Evolutionary conservation across 2,329 filamentous ascomycete genomes (phyloP), one percentile per base, ranked within the genome.

Genomic region (Aspergillus niger): DNA sequence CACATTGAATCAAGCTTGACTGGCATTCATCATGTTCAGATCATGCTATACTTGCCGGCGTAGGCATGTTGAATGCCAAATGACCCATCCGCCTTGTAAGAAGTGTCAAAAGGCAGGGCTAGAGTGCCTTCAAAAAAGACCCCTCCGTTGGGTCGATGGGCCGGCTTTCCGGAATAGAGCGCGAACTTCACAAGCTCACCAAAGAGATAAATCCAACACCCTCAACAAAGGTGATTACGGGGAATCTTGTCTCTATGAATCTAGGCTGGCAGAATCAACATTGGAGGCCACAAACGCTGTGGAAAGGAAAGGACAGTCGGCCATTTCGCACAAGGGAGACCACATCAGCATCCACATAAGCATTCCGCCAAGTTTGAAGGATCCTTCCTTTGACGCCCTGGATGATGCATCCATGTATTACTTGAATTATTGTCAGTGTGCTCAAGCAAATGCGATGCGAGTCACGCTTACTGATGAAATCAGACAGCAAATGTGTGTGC

Each of bases 61-160:
- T 8, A 71, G 73, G 24, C 71, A 67, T 52, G 70, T 75, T 30
- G 69, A 74, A 60, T 75, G 73, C 53, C 68, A 73, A 53, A 65
- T 65, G 62, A 62, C 67, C 5, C 50, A 63, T 10, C 52, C 57
- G 2, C 73, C 73, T 5, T 75, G 73, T 56, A 58, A 52, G 20
- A 75, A 75, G 62, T 75, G 73, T 48, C 36, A 69, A 43, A 75
- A 74, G 43, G 70, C 72, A 2, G 73, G 72, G 5, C 28, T 75
- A 10, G 71, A 75, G 63, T 75, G 73, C 53, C 63, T 68, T 7
- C 66, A 72, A 32, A 68, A 70, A 61, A 61, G 72, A 30, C 73
- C 73, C 1, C 57, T 74, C 7, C 63, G 72, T 63, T 75, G 73
- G 73, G 73, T 74, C 11, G 64, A 70, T 53, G 73, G 73, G 6